phyloP scores from a whole-genome alignment of 805 yeast species.

The Ogataea naganishii region DNA sequence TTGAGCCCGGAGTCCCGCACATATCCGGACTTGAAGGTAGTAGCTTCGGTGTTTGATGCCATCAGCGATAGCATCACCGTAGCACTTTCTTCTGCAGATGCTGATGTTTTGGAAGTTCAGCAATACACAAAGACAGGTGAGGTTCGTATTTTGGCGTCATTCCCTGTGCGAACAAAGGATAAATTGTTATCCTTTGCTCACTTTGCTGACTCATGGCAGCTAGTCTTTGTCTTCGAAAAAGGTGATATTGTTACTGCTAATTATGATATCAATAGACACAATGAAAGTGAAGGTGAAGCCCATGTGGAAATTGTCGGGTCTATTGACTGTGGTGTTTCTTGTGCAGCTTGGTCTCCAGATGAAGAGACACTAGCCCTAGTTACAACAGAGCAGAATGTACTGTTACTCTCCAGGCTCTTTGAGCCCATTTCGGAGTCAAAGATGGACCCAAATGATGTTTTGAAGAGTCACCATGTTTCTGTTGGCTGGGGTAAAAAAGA shows the following conservation, averaged over 20 bases:
- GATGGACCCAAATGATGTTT: conserved; percentile 54
- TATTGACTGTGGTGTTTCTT: conserved; percentile 63
- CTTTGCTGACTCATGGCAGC: conserved; percentile 59
- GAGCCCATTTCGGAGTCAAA: conserved; percentile 69
- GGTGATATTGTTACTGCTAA: conserved; percentile 73
- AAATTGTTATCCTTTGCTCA: conserved; percentile 49
- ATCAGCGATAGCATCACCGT: conserved; percentile 66
- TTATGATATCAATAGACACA: conserved; percentile 50
- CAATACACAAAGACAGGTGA: conserved; percentile 61
- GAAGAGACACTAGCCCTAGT: conserved; percentile 75
- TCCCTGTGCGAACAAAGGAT: conserved; percentile 37
- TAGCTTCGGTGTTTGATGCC: conserved; percentile 57
- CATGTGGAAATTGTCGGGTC: conserved; percentile 70
- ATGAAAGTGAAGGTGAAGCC: too few relatives aligned
- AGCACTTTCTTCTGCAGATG: conserved; percentile 46
- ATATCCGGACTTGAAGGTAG: conserved; percentile 55
- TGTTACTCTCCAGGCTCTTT: conserved; percentile 64
- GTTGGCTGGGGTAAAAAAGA: conserved; percentile 99
- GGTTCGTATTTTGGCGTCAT: conserved; percentile 49
- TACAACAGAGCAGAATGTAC: conserved; percentile 50
- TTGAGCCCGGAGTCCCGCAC: conserved; percentile 44
- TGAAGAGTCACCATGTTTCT: conserved; percentile 72
- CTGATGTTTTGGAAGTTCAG: conserved; percentile 62
- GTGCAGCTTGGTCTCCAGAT: conserved; percentile 85
- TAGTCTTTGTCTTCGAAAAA: conserved; percentile 55